A percentile compares a stretch with the other conserved stretches of the same genome.
Evolutionary conservation across 164 flowering plant species (phyloP).

Genomic region (Cinnamomum micranthum): DNA sequence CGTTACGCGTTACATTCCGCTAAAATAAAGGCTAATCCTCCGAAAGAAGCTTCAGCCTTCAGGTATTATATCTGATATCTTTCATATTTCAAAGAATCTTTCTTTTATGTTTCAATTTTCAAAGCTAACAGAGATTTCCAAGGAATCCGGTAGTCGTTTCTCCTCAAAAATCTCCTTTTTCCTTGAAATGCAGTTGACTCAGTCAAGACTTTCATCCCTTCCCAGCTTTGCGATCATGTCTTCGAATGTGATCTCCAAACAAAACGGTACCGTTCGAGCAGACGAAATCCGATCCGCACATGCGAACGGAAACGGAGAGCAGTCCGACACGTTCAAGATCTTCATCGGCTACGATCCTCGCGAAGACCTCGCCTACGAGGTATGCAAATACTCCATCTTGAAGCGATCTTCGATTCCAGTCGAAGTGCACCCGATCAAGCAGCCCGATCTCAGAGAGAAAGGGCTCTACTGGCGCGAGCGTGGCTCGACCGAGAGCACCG

Average conservation of each 20-base stretch:
- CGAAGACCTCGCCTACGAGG: constrained; percentile 80
- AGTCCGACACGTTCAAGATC: constrained; percentile 50
- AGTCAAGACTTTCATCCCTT: no score
- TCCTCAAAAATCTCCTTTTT: no score
- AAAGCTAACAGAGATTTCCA: neutral
- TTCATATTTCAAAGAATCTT: neutral
- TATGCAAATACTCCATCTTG: constrained; percentile 67
- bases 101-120: neutral
- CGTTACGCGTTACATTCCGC: no score
- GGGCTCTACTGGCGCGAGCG: constrained; percentile 83
- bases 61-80: no score
- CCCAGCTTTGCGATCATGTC: no score
- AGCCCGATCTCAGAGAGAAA: constrained; percentile 55
- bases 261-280: no score
- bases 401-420: constrained; percentile 71
- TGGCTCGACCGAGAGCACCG: constrained; percentile 82
- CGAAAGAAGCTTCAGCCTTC: no score
- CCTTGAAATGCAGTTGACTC: no score
- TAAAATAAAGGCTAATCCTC: no score
- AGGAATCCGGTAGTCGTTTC: no score
- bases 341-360: constrained; percentile 89
- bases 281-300: no score
- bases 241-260: no score
- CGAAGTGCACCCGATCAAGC: constrained; percentile 69
- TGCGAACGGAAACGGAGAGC: constrained; percentile 20